Evolutionary conservation across 257 asterid species (phyloP).

Genomic region (Lithospermum erythrorhizon): DNA sequence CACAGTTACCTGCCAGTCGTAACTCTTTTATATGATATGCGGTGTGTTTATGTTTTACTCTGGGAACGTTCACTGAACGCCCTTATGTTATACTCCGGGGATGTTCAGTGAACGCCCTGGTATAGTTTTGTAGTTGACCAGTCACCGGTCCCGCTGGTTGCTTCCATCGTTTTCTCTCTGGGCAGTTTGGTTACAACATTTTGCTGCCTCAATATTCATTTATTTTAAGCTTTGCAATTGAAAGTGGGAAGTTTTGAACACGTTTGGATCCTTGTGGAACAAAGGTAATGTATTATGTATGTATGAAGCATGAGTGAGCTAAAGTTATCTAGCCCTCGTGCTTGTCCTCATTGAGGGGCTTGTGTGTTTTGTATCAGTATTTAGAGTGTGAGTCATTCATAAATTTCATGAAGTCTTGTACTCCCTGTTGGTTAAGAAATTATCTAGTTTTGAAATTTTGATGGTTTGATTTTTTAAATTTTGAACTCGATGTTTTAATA

Average conservation of each 20-base stretch:
- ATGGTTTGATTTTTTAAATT: no score
- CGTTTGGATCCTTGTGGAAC: neutral
- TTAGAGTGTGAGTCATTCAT: neutral
- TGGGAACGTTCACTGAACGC: constrained; percentile 11
- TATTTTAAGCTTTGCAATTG: neutral
- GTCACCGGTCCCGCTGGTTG: constrained; percentile 10
- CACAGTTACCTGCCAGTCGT: constrained; percentile 15
- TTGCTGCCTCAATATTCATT: neutral
- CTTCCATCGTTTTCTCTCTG: constrained; percentile 7
- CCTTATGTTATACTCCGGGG: constrained; percentile 9
- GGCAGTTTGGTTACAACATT: constrained; percentile 15
- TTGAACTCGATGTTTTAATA: no score
- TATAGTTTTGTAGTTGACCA: constrained; percentile 8
- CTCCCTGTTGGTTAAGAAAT: no score
- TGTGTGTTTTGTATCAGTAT: neutral
- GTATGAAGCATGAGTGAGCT: neutral
- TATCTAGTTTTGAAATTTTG: no score
- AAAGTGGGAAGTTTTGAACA: neutral
- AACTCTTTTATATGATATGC: constrained; percentile 16
- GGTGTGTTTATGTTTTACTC: constrained; percentile 16
- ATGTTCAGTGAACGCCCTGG: constrained; percentile 5
- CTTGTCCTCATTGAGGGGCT: neutral
- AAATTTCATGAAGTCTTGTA: no score
- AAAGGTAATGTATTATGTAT: neutral
- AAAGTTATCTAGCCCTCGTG: neutral